Base-by-base conservation (phyloP, 225 moss, liverwort and hornwort species). In the Bryoerythrophyllum caledonicum region DNA sequence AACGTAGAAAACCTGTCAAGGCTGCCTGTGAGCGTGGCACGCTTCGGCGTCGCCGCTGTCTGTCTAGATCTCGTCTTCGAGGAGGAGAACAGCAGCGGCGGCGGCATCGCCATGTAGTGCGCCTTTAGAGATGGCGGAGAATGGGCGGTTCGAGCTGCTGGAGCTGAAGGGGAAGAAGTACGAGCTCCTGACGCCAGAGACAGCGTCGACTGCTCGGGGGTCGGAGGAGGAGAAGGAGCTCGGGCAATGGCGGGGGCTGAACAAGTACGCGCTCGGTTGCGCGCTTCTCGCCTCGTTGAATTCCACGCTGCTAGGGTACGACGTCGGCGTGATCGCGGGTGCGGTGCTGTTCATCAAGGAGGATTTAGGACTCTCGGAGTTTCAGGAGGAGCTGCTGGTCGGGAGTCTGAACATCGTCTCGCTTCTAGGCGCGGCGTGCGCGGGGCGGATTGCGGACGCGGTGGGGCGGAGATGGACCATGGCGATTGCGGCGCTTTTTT, bases 311-410 rank as follows among this genome's bases (percentile, higher is more conserved):
- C 67, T 96, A 81, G 96, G 96, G 40, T 96, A 96, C 65, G 96
- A 99, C 64, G 71, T 87, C n/a, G 97, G 97, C 74, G 86, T 99
- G 51, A 99, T 99, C 79, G 94, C 94, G 66, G 97, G 97, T 43
- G 97, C 97, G 2, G 63, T 95, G 40, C 81, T 99, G 10, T 99
- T 89, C 38, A 90, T 99, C 28, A 88, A 87, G 51, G 90, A 93
- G 51, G 97, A 99, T 84, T 70, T 99, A 21, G 76, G 81, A 2
- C 86, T 99, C 27, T 76, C 89, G 2, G 91, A 99, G 53, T 79
- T 85, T 30, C 93, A 95, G 77, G 97, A 87, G 80, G 97, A 99
- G 83, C 9, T 95, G 63, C 68, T 99, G 7, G 80, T 99, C 1
- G 93, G 91, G 37, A 95, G 95, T 1, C 79, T 99, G 73, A 95